phyloP scores from a whole-genome alignment of 83 land plant genomes.

The Thuja plicata region DNA sequence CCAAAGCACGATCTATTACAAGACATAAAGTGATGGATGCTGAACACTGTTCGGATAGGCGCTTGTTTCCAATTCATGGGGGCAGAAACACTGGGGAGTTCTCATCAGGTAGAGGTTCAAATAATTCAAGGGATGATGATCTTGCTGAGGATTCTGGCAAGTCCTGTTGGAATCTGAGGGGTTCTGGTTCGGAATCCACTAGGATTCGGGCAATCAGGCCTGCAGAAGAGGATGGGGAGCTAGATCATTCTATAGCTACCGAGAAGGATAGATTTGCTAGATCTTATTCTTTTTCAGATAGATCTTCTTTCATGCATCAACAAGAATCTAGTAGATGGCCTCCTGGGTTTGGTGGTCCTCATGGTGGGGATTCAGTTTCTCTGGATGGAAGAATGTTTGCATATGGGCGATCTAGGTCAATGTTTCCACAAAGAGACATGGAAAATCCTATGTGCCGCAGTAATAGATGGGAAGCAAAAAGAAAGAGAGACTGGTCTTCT shows the following conservation, averaged over 20 bases:
- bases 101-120: constrained; percentile 7
- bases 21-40: constrained; percentile 1
- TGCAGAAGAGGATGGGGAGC: constrained; percentile 17
- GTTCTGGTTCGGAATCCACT: not conserved
- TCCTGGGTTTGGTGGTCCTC: constrained; percentile 18
- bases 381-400: constrained; percentile 4
- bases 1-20: constrained; percentile 42
- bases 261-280: constrained; percentile 16
- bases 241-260: not conserved
- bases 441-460: constrained; percentile 16
- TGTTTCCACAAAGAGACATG: constrained; percentile 26
- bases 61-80: constrained; percentile 2
- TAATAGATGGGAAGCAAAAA: constrained; percentile 26
- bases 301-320: constrained; percentile 20
- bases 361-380: constrained; percentile 4
- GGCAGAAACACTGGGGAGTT: constrained; percentile 10
- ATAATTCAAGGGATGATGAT: not conserved
- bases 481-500: constrained; percentile 32
- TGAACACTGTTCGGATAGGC: not conserved
- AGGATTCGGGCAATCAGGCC: constrained; percentile 4
- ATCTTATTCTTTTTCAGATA: constrained; percentile 29
- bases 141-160: not conserved
- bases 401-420: constrained; percentile 18
- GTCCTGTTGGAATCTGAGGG: constrained; percentile 8
- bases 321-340: constrained; percentile 17